Percentiles rank a stretch among this genome's conserved stretches.
phyloP scores from a whole-genome alignment of 106 monocot genomes.

The Agapanthus africanus region DNA sequence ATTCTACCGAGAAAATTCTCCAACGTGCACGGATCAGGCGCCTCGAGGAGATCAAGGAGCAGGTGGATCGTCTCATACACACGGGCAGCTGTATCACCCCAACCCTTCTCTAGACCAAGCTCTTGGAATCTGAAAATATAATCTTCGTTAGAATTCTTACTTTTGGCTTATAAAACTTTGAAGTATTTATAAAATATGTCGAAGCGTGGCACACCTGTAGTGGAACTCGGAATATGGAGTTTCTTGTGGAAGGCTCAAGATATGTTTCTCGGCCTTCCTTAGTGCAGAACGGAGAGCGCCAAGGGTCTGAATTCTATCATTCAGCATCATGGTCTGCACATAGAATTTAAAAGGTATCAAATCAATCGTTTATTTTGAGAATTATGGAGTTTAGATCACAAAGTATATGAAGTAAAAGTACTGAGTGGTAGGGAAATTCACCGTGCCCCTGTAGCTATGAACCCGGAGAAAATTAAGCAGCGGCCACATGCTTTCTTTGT shows the following conservation, averaged over 20 bases:
- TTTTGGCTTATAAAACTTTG: background rate
- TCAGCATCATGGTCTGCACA: slow-evolving; percentile 73
- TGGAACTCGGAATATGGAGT: slow-evolving; percentile 83
- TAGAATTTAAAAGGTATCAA: background rate
- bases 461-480: slow-evolving; percentile 77
- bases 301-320: slow-evolving; percentile 57
- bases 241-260: slow-evolving; percentile 39
- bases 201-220: slow-evolving; percentile 35
- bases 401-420: background rate
- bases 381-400: slow-evolving; percentile 68
- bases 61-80: slow-evolving; percentile 61
- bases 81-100: slow-evolving; percentile 82
- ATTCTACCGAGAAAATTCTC: slow-evolving; percentile 79
- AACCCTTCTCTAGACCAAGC: slow-evolving; percentile 92
- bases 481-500: slow-evolving; percentile 94
- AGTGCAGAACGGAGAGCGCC: slow-evolving; percentile 46
- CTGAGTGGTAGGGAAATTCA: slow-evolving; percentile 16
- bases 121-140: slow-evolving; percentile 74
- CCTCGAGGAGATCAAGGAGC: slow-evolving; percentile 37
- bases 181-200: background rate
- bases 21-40: slow-evolving; percentile 65
- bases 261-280: slow-evolving; percentile 85
- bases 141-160: background rate
- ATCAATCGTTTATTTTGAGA: slow-evolving; percentile 53
- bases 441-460: slow-evolving; percentile 96